phyloP scores from a whole-genome alignment of 139 green algal species.

The Gonium pectorale region DNA sequence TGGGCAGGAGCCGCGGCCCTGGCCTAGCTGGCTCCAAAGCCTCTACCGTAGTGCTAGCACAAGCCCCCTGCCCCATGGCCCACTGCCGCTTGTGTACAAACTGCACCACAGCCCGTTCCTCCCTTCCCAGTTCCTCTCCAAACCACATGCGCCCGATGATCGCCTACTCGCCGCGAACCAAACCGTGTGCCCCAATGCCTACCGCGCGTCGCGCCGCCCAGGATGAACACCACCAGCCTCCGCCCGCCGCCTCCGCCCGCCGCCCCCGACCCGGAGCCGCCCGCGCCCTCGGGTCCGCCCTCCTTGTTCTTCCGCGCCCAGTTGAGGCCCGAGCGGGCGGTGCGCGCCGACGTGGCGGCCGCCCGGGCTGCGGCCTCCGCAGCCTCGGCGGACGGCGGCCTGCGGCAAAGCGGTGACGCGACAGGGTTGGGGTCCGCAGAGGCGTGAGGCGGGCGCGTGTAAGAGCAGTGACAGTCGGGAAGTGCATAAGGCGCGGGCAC shows the following conservation, averaged over 20 bases:
- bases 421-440: neutral
- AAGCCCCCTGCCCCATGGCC: neutral
- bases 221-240: constrained; percentile 89
- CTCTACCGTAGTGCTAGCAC: too few relatives aligned
- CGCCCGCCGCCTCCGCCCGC: too few relatives aligned
- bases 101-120: too few relatives aligned
- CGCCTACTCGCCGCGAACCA: neutral
- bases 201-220: constrained; percentile 86
- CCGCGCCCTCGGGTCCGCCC: neutral
- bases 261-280: neutral
- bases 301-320: constrained; percentile 49
- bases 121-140: neutral
- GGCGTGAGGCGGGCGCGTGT: too few relatives aligned
- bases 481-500: too few relatives aligned
- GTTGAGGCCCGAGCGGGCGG: constrained; percentile 45
- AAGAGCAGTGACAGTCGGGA: too few relatives aligned
- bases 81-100: too few relatives aligned
- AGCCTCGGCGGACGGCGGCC: constrained; percentile 23
- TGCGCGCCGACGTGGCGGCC: constrained; percentile 36
- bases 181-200: neutral
- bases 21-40: too few relatives aligned
- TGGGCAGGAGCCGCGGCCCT: too few relatives aligned
- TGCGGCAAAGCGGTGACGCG: neutral
- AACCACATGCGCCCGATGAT: neutral
- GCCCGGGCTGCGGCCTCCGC: neutral